Evolutionary conservation across 75 land plant genomes (phyloP).

Genomic region (Sequoia sempervirens): DNA sequence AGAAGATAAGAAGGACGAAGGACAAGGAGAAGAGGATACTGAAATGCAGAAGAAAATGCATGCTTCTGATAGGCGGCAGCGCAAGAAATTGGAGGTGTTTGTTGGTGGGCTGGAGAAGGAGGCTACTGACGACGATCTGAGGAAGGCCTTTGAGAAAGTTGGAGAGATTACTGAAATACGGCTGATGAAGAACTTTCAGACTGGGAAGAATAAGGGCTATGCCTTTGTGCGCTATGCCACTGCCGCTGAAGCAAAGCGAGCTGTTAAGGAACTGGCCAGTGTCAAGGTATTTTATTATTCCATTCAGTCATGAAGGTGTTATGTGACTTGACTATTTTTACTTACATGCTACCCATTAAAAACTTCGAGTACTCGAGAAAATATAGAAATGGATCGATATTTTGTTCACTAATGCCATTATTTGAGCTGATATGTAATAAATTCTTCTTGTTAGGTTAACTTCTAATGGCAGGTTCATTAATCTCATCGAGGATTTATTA

Average conservation of each 20-base stretch:
- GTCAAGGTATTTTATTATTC: slow-evolving; percentile 21
- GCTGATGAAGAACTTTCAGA: slow-evolving; percentile 38
- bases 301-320: too few species aligned
- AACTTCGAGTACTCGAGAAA: too few species aligned
- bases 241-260: slow-evolving; percentile 38
- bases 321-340: too few species aligned
- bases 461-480: too few species aligned
- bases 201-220: slow-evolving; percentile 66
- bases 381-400: too few species aligned
- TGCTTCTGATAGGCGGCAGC: slow-evolving; percentile 36
- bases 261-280: slow-evolving; percentile 32
- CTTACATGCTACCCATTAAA: too few species aligned
- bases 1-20: neutral
- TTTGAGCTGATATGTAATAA: too few species aligned
- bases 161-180: slow-evolving; percentile 60
- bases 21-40: slow-evolving; percentile 4
- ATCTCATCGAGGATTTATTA: too few species aligned
- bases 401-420: too few species aligned
- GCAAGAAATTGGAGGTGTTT: slow-evolving; percentile 54
- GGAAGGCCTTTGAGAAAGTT: slow-evolving; percentile 35
- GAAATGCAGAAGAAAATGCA: slow-evolving; percentile 19
- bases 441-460: too few species aligned
- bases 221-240: slow-evolving; percentile 58
- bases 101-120: slow-evolving; percentile 68
- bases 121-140: slow-evolving; percentile 59